Evolutionary conservation across 768 basidiomycete genomes (phyloP).

Genomic region (Suillus sp.): DNA sequence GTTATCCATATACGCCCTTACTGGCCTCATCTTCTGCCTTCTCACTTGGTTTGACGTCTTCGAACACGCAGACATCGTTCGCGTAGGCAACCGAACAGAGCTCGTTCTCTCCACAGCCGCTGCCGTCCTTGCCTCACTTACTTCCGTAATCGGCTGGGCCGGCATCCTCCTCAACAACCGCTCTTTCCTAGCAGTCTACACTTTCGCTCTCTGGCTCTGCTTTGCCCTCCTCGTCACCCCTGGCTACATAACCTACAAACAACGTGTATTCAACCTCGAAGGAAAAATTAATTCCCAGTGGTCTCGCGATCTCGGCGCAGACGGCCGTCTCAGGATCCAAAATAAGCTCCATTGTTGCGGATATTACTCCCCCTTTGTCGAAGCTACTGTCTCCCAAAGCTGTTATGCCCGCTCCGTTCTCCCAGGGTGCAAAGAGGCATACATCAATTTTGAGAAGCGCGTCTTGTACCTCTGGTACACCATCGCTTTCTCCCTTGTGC

Average conservation of each 20-base stretch:
- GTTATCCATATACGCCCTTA: slow-evolving; percentile 63
- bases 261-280: slow-evolving; percentile 74
- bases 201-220: slow-evolving; percentile 70
- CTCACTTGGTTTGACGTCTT: slow-evolving; percentile 80
- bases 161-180: slow-evolving; percentile 86
- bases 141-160: slow-evolving; percentile 73
- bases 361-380: slow-evolving; percentile 78
- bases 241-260: slow-evolving; percentile 79
- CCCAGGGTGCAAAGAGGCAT: slow-evolving; percentile 73
- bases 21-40: slow-evolving; percentile 63
- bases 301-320: slow-evolving; percentile 60
- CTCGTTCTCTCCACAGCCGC: slow-evolving; percentile 73
- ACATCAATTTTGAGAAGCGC: slow-evolving; percentile 55
- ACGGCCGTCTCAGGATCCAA: slow-evolving; percentile 68
- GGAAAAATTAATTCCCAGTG: slow-evolving; percentile 81
- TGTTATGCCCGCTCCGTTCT: slow-evolving; percentile 74
- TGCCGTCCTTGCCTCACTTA: slow-evolving; percentile 57
- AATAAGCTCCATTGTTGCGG: slow-evolving; percentile 79
- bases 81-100: slow-evolving; percentile 67
- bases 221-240: slow-evolving; percentile 72
- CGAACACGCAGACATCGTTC: slow-evolving; percentile 67
- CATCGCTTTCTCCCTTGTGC: slow-evolving; percentile 64
- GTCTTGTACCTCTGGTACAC: slow-evolving; percentile 69
- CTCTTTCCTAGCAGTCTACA: slow-evolving; percentile 75
- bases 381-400: slow-evolving; percentile 72